Percentiles rank a stretch among this genome's conserved stretches.
phyloP scores from a whole-genome alignment of 768 basidiomycete genomes.

The Leccinum longicurvipes region DNA sequence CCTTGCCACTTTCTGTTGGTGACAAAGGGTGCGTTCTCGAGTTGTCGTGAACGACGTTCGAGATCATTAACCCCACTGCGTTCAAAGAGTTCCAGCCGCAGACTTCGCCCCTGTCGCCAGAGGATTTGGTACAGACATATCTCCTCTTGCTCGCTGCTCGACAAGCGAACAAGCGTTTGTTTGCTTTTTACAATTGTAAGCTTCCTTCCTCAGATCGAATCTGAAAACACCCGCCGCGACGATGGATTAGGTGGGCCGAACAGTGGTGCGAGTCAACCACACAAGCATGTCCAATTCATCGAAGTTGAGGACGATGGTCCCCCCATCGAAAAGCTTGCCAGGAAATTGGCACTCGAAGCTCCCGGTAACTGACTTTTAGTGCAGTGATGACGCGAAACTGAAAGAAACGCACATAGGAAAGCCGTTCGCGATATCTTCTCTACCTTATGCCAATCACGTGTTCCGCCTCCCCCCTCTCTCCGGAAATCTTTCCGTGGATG shows the following conservation, averaged over 20 bases:
- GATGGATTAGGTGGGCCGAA: slow-evolving; percentile 56
- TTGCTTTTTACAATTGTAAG: slow-evolving; percentile 92
- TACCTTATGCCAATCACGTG: slow-evolving; percentile 83
- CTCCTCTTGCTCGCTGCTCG: slow-evolving; percentile 67
- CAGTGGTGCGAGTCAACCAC: slow-evolving; percentile 86
- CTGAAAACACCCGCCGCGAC: background rate
- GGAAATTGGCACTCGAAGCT: slow-evolving; percentile 51
- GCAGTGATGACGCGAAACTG: background rate
- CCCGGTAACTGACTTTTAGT: slow-evolving; percentile 11
- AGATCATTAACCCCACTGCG: background rate
- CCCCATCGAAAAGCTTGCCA: slow-evolving; percentile 74
- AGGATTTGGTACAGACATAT: slow-evolving; percentile 77
- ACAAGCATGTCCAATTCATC: slow-evolving; percentile 90
- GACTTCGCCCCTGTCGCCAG: slow-evolving; percentile 72
- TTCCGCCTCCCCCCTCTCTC: slow-evolving; percentile 43
- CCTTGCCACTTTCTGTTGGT: slow-evolving; percentile 85
- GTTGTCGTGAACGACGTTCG: background rate
- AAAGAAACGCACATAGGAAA: slow-evolving; percentile 43
- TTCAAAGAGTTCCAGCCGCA: slow-evolving; percentile 70
- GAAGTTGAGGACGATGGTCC: slow-evolving; percentile 62
- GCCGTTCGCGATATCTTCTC: slow-evolving; percentile 61
- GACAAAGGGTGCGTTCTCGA: slow-evolving; percentile 62
- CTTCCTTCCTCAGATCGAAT: background rate
- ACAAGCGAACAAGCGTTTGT: slow-evolving; percentile 52
- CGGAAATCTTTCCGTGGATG: slow-evolving; percentile 25